Evolutionary conservation across 768 basidiomycete species (phyloP).

Genomic region (Boletus coccyginus): DNA sequence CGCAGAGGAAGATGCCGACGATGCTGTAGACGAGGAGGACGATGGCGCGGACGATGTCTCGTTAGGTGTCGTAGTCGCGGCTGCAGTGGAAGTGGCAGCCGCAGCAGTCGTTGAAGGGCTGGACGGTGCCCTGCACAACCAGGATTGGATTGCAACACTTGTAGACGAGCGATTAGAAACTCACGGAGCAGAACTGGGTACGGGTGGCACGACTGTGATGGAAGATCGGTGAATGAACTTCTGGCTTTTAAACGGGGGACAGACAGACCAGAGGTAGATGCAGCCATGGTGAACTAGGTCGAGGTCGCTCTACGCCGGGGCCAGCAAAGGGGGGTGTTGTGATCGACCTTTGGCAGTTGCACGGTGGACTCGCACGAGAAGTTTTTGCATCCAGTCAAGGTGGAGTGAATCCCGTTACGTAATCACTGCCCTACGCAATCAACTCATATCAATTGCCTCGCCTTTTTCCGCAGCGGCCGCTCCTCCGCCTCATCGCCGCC

Average conservation of each 20-base stretch:
- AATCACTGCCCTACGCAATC: not conserved
- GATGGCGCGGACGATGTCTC: not conserved
- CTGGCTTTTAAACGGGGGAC: too few relatives aligned
- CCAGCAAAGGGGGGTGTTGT: not conserved
- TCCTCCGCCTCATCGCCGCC: conserved; percentile 18
- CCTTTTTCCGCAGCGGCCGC: conserved; percentile 14
- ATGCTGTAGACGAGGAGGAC: not conserved
- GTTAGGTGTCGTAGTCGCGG: conserved; percentile 3
- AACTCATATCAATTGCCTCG: not conserved
- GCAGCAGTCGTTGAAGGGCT: not conserved
- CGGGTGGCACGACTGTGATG: rapidly evolving
- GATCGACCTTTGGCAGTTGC: conserved; percentile 3
- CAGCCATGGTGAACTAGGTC: conserved; percentile 8
- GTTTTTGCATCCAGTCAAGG: conserved; percentile 7
- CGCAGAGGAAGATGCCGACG: not conserved
- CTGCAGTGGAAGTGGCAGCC: not conserved
- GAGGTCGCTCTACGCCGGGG: not conserved
- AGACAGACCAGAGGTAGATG: conserved; percentile 6
- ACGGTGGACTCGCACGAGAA: conserved; percentile 17
- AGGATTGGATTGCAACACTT: not conserved
- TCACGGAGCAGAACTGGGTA: not conserved
- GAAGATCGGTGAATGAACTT: not conserved
- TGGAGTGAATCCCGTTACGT: conserved; percentile 17
- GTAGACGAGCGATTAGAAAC: not conserved
- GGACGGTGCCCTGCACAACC: not conserved